phyloP scores from a whole-genome alignment of 176 grass and related monocot species.

The Cocos nucifera region DNA sequence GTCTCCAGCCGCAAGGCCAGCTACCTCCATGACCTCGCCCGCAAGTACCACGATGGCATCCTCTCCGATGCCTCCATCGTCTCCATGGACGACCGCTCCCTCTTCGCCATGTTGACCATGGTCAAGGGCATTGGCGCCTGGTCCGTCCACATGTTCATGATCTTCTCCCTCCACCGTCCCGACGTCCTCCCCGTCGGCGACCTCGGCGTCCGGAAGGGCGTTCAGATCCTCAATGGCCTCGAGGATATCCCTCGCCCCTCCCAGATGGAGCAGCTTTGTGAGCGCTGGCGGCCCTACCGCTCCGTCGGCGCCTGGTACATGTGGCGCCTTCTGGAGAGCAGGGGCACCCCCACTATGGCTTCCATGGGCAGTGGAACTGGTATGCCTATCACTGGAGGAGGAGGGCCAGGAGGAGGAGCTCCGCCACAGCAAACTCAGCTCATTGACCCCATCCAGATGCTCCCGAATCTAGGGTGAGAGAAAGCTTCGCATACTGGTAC shows the following conservation, averaged over 20 bases:
- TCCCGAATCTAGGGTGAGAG: conserved; percentile 41
- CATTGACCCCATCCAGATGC: conserved; percentile 60
- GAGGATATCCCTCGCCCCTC: conserved; percentile 64
- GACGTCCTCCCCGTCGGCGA: conserved; percentile 85
- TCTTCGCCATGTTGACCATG: conserved; percentile 95
- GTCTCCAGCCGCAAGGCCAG: conserved; percentile 82
- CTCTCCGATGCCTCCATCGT: conserved; percentile 64
- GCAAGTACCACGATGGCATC: conserved; percentile 75
- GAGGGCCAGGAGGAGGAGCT: too few relatives aligned
- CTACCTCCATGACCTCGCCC: conserved; percentile 84
- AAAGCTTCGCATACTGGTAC: neutral
- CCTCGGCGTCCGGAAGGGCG: conserved; percentile 82
- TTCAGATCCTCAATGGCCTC: conserved; percentile 73
- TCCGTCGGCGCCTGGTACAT: conserved; percentile 96
- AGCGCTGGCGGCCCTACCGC: conserved; percentile 73
- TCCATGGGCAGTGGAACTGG: neutral
- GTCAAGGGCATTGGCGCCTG: conserved; percentile 91
- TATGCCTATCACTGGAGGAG: too few relatives aligned
- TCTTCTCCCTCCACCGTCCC: conserved; percentile 81
- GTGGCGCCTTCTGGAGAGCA: conserved; percentile 84
- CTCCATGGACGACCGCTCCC: conserved; percentile 83
- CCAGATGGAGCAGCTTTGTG: conserved; percentile 87
- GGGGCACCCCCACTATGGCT: conserved; percentile 19
- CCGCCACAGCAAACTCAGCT: conserved; percentile 24
- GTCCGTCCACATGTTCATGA: conserved; percentile 99